phyloP scores from a whole-genome alignment of 768 basidiomycete genomes.

The Solioccasus polychromus region DNA sequence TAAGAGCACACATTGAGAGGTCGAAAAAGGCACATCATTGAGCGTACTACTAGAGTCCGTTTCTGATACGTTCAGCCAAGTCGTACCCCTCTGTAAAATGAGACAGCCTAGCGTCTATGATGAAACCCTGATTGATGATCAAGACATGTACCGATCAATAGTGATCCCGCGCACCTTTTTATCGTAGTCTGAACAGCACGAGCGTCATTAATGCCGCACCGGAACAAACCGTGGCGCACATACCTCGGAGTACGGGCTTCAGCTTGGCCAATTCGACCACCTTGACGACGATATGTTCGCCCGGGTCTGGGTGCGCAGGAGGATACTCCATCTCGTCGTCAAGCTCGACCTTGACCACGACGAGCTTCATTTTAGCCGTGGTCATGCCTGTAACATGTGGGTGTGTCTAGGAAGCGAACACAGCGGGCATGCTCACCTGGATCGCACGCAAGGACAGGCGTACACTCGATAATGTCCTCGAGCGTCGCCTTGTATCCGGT shows the following conservation, averaged over 20 bases:
- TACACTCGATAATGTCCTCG: constrained; percentile 54
- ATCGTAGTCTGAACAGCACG: constrained; percentile 49
- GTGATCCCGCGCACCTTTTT: constrained; percentile 41
- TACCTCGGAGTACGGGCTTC: constrained; percentile 63
- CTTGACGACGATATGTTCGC: constrained; percentile 77
- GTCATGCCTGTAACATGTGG: constrained; percentile 98
- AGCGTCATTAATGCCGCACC: background rate
- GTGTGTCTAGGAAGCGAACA: too few species aligned
- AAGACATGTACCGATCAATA: background rate
- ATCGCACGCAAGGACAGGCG: constrained; percentile 62
- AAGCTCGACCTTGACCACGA: constrained; percentile 66
- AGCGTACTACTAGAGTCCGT: constrained; percentile 18
- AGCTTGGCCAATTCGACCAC: constrained; percentile 70
- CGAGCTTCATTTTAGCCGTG: constrained; percentile 88
- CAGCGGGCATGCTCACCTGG: too few species aligned
- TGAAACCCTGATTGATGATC: constrained; percentile 44
- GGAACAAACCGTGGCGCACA: constrained; percentile 12
- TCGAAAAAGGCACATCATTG: constrained; percentile 50
- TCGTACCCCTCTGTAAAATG: constrained; percentile 73
- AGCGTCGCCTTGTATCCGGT: constrained; percentile 75
- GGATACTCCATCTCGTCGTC: constrained; percentile 67
- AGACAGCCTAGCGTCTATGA: constrained; percentile 75
- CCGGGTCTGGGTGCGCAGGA: constrained; percentile 74
- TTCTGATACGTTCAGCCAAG: constrained; percentile 42
- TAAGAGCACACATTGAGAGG: constrained; percentile 72